Evolutionary conservation across 148 eudicot genomes (phyloP), one percentile per base, ranked within the genome.

Genomic region (Vaccinium vitisidaea): DNA sequence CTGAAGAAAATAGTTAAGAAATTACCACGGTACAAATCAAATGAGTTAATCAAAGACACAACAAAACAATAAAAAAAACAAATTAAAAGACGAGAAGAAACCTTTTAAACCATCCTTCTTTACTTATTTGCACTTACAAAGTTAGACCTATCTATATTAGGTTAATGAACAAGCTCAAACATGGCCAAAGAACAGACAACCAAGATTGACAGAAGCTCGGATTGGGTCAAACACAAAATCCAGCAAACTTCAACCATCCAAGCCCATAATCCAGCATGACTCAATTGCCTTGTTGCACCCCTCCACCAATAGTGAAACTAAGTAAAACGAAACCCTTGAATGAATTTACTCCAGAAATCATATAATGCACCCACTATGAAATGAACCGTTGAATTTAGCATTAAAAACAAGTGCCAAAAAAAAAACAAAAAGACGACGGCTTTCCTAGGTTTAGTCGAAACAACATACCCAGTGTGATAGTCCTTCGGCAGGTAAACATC

Each of bases 401-500:
- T n/a, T 21, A 2, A 63, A 61, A 59, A 59, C 67, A 59, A 27
- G 36, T 8, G 3, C 53, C 10, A 58, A 83, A 36, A n/a, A 23
- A 49, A 23, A 39, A 8, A 71, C 0, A 49, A 9, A 14, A 30
- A 32, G 48, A 3, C 73, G 15, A 52, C 7, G 65, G 81, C 12
- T 48, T 43, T 19, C 77, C 55, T 3, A 65, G 11, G 69, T 25
- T 53, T 65, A 48, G 69, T 53, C 16, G 23, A 69, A 58, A 75
- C 79, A 63, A 21, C 95, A 88, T 89, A 94, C 97, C 95, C 95
- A 39, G 95, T 88, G 84, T 92, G 90, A 74, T 91, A 94, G 80
- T 94, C 91, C 89, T 88, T 94, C 8, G 97, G 95, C 80, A 94
- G 85, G 84, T 94, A 94, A 46, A 94, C 95, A 87, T 94, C 97